Percentiles rank a stretch among this genome's conserved stretches.
Conservation (phyloP, 208 protist species). For the Crithidia brevicula region DNA sequence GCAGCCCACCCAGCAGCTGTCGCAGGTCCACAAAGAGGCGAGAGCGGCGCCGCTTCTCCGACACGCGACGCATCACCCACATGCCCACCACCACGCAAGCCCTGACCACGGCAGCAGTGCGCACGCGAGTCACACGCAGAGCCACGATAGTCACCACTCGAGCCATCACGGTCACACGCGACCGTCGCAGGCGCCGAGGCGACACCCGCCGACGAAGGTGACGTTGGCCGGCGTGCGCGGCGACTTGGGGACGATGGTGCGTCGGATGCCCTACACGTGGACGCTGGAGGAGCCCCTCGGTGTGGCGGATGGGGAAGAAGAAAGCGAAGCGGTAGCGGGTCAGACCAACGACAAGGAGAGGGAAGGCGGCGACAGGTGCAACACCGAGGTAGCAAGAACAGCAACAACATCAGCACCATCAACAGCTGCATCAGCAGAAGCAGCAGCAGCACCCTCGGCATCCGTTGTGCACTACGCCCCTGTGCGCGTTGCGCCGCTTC, state of each 20-base stretch:
- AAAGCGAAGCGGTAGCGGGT: background rate
- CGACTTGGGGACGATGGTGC: conserved; percentile 19
- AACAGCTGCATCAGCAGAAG: no score
- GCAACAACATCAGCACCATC: background rate
- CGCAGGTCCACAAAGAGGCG: no score
- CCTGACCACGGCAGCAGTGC: background rate
- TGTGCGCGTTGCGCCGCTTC: background rate
- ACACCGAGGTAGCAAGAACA: background rate
- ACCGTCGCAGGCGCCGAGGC: conserved; percentile 4
- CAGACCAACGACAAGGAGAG: background rate
- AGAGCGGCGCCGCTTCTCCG: no score
- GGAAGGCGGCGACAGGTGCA: background rate
- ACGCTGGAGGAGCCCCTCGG: conserved; percentile 2
- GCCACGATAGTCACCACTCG: background rate
- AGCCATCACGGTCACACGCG: background rate
- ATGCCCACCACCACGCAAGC: background rate
- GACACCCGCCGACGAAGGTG: conserved; percentile 9
- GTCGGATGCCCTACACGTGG: conserved; percentile 28
- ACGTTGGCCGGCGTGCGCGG: conserved; percentile 8
- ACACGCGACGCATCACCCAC: no score
- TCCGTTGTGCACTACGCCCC: background rate
- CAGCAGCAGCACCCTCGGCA: no score
- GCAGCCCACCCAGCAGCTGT: no score
- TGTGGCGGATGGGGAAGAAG: background rate
- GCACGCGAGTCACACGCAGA: conserved; percentile 4